Evolutionary conservation across 2,329 filamentous ascomycete species (phyloP), one percentile per base, ranked within the genome.

Genomic region (Fusarium albidum): DNA sequence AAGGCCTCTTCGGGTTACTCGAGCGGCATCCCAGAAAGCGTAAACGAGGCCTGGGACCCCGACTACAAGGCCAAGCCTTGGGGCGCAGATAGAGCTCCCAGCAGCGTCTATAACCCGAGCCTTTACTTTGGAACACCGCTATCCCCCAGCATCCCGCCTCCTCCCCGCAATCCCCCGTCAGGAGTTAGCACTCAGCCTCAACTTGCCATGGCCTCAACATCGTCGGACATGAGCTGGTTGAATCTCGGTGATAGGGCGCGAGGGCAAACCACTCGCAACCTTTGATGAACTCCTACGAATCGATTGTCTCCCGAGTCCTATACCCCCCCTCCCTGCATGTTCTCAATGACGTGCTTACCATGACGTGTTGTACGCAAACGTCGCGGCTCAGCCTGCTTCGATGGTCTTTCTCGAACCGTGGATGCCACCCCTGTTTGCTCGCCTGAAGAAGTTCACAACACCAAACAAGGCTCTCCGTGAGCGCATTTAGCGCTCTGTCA

Each of bases 181-280:
- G 73, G 72, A 35, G 69, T 79, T 51, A 81, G 76, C 67, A 73
- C 71, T 44, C 79, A 82, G 60, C 79, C 80, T 14, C 81, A 82
- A 63, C 74, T 83, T 26, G 71, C 75, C 17, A 79, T 75, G 72
- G 77, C 82, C 40, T 70, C 78, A 21, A 77, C 76, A 7, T 79
- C 81, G 11, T 81, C 80, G 43, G 90, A 92, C 70, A 90, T 92
- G 87, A 91, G 88, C 73, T 93, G 90, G 90, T 74, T 93, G 59
- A 92, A 92, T 67, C 78, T 92, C 14, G 86, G 85, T 39, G 82
- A 82, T 31, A 68, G 71, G 31, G 59, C 66, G 34, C 69, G 66
- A 54, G 54, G 63, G 44, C 71, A 55, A 58, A 56, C 44, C 47
- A 48, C 44, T 41, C 48, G 34, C 44, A 56, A 38, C 52, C 49